These are phyloP conservation scores for Eucalyptus sp. DNA, from an alignment of 345 rosid species.

Conservation along the genomic window DNA sequence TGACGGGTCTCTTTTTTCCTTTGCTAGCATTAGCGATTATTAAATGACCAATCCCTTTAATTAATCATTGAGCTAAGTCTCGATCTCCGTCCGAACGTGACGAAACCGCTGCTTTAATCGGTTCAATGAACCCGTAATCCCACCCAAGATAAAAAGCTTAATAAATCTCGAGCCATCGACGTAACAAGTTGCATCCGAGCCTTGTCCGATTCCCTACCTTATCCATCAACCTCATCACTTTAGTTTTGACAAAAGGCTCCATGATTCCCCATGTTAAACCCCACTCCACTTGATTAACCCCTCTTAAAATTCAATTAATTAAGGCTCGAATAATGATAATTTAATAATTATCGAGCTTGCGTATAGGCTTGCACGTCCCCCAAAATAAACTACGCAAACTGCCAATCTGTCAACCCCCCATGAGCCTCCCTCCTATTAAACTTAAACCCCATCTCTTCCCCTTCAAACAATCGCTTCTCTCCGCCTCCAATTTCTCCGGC, in stretches of 20 bases:
- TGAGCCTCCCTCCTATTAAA: background rate
- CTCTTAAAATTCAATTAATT: background rate
- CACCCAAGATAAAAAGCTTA: background rate
- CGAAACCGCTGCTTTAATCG: background rate
- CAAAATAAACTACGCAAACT: background rate
- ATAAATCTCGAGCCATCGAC: background rate
- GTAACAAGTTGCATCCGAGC: background rate
- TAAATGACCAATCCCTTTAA: background rate
- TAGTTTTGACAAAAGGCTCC: background rate
- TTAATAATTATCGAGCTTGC: background rate
- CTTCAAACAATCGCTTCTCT: background rate
- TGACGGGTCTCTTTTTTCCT: background rate
- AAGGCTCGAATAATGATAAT: background rate
- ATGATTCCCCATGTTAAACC: background rate
- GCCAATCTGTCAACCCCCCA: constrained; percentile 3
- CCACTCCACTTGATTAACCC: background rate
- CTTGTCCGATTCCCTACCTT: background rate
- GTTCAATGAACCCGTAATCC: background rate
- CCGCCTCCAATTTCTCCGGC: background rate
- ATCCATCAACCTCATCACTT: background rate
- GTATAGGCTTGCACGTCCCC: constrained; percentile 5
- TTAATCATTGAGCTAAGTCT: background rate
- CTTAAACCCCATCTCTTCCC: background rate
- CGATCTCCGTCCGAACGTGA: background rate
- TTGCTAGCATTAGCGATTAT: background rate